Percentiles rank a stretch among this genome's conserved stretches.
Conservation (phyloP, 2,329 filamentous ascomycete species). For the Aspergillus sp. region DNA sequence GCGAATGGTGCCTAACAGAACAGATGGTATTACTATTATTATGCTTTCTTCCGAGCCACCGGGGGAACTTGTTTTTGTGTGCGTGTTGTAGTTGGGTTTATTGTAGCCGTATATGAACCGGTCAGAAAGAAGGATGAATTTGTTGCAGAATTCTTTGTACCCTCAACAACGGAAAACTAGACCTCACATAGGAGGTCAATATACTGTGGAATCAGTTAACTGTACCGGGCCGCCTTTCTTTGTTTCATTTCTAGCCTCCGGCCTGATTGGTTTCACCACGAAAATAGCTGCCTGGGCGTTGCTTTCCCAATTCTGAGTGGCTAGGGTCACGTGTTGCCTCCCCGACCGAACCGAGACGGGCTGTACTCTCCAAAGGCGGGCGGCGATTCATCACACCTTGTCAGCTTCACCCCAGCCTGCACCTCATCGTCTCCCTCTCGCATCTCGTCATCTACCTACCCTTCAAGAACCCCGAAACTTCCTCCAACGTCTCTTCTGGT, state of each 20-base stretch:
- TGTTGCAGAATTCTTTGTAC: not conserved
- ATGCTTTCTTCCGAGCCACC: not conserved
- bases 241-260: constrained; percentile 15
- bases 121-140: not conserved
- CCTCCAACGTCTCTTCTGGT: not conserved
- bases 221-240: constrained; percentile 17
- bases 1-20: not conserved
- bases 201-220: no score
- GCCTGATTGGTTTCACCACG: constrained; percentile 2
- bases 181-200: not conserved
- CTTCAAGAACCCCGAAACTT: constrained; percentile 1
- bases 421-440: constrained; percentile 6
- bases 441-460: constrained; percentile 9
- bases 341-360: constrained; percentile 26
- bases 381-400: constrained; percentile 26
- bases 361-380: constrained; percentile 24
- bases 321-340: constrained; percentile 23
- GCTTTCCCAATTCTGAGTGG: constrained; percentile 9
- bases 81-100: not conserved
- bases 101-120: not conserved
- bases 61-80: not conserved
- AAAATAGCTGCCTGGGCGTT: constrained; percentile 20
- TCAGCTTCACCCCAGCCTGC: constrained; percentile 22
- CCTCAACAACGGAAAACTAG: not conserved
- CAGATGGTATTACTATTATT: not conserved